These are phyloP conservation scores for Xerocomus brunneocitrinus DNA, from an alignment of 768 basidiomycete genomes.

Conservation along the genomic window DNA sequence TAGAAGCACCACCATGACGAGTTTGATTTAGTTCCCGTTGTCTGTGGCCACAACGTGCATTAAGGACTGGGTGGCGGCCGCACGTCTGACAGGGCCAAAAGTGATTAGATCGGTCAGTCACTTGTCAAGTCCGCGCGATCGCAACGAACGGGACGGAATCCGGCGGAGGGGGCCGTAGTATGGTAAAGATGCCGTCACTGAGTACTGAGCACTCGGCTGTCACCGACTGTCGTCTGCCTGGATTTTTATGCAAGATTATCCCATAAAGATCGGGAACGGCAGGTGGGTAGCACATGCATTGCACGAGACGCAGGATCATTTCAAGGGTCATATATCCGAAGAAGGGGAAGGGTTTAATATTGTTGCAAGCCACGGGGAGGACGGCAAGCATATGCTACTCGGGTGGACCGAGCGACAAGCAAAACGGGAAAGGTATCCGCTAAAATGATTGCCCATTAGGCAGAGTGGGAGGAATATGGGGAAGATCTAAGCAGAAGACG, in stretches of 20 bases:
- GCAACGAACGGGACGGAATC: constrained; percentile 26
- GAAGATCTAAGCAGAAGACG: constrained; percentile 16
- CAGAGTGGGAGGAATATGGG: constrained; percentile 8
- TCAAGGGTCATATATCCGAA: constrained; percentile 22
- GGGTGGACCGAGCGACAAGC: background rate
- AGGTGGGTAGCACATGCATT: constrained; percentile 15
- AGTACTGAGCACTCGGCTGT: constrained; percentile 15
- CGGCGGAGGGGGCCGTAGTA: constrained; percentile 28
- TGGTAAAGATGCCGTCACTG: constrained; percentile 23
- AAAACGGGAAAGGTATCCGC: background rate
- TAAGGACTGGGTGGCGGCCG: constrained; percentile 16
- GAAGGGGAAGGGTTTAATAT: constrained; percentile 8
- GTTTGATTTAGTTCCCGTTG: constrained; percentile 8
- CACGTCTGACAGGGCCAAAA: constrained; percentile 9
- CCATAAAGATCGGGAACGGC: constrained; percentile 12
- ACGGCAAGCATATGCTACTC: background rate
- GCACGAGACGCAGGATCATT: constrained; percentile 18
- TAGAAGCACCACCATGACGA: constrained; percentile 4
- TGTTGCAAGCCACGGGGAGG: constrained; percentile 9
- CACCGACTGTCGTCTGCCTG: constrained; percentile 13
- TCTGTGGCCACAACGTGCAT: constrained; percentile 10
- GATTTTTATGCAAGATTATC: constrained; percentile 12
- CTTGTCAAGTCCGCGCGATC: constrained; percentile 23
- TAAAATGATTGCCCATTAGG: constrained; percentile 8
- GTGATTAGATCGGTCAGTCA: constrained; percentile 24